Conservation (phyloP, 2,329 filamentous ascomycete genomes). For the Penicillium janthinellum region DNA sequence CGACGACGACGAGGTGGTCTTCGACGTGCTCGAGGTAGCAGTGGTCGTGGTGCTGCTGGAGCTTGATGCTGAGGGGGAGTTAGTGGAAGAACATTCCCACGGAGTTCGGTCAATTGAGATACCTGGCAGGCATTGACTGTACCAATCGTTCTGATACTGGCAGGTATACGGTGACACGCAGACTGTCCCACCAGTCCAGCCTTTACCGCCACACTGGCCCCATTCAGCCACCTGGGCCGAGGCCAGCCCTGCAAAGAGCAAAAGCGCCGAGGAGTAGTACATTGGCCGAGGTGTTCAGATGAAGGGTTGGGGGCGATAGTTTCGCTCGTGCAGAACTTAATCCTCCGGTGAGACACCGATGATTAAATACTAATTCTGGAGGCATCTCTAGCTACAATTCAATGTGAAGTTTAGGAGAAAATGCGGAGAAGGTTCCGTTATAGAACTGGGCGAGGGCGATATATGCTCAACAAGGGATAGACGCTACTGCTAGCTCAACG, state of each 20-base stretch:
- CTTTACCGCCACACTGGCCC: slow-evolving; percentile 22
- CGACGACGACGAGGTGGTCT: background rate
- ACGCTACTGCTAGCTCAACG: background rate
- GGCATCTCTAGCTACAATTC: background rate
- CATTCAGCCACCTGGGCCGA: slow-evolving; percentile 25
- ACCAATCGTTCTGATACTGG: slow-evolving; percentile 24
- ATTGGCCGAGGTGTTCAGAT: background rate
- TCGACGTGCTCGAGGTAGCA: slow-evolving; percentile 1
- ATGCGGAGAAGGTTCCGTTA: slow-evolving; percentile 21
- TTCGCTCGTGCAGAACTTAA: background rate
- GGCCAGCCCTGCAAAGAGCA: slow-evolving; percentile 24
- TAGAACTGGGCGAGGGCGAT: slow-evolving; percentile 5
- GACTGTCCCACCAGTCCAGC: slow-evolving; percentile 18
- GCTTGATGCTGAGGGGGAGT: background rate
- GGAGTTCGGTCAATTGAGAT: background rate
- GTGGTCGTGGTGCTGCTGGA: slow-evolving; percentile 9
- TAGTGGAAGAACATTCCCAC: background rate
- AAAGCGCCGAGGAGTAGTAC: slow-evolving; percentile 20
- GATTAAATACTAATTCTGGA: background rate
- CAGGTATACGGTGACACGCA: slow-evolving; percentile 20
- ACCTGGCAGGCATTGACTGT: slow-evolving; percentile 26
- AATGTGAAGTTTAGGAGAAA: background rate
- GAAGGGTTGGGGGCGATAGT: no score
- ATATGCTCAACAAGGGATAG: background rate
- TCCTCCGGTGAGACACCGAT: background rate